phyloP scores from a whole-genome alignment of 208 protist genomes.

The Phytomonas serpens region DNA sequence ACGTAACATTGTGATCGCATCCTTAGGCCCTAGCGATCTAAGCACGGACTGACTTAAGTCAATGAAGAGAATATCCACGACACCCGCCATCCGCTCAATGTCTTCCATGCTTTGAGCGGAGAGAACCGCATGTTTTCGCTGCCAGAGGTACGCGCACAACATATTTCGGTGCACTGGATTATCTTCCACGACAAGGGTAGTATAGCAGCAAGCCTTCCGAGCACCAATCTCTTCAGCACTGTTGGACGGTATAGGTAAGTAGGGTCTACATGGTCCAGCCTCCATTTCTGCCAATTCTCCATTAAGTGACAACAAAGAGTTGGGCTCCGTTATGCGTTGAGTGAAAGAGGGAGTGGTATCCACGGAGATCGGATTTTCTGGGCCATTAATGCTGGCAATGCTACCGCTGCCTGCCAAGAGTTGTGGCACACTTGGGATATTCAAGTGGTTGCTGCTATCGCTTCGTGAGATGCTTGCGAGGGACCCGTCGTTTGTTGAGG shows the following conservation, averaged over 20 bases:
- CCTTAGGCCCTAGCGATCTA: conserved; percentile 21
- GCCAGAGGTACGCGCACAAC: conserved; percentile 82
- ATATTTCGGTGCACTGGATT: conserved; percentile 77
- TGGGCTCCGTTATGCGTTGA: background rate
- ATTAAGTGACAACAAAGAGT: background rate
- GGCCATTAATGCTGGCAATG: background rate
- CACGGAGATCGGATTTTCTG: background rate
- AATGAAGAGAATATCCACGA: conserved; percentile 84
- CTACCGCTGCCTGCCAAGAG: background rate
- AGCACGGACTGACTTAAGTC: conserved; percentile 76
- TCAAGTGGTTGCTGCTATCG: background rate
- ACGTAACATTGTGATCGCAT: conserved; percentile 63
- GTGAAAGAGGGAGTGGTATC: background rate
- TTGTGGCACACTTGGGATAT: background rate
- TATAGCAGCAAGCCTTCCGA: conserved; percentile 26
- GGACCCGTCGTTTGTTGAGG: background rate
- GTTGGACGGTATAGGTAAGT: background rate
- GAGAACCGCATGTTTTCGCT: conserved; percentile 81
- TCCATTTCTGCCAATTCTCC: background rate
- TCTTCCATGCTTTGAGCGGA: conserved; percentile 63
- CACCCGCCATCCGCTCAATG: conserved; percentile 51
- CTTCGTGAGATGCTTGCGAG: background rate
- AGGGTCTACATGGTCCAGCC: background rate
- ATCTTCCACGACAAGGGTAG: conserved; percentile 80
- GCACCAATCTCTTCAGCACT: background rate